Evolutionary conservation across 345 rosid genomes (phyloP).

Genomic region (sweet orange (Citrus sinensis)): DVS_A1.0 CM039163.1:49338501-49339000

Average conservation of each 20-base stretch:
- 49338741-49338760: slow-evolving; percentile 34
- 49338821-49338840: not conserved
- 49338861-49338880: slow-evolving; percentile 43
- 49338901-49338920: slow-evolving; percentile 26
- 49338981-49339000: slow-evolving; percentile 24
- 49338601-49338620: not conserved
- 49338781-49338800: slow-evolving; percentile 36
- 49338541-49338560: too few relatives aligned
- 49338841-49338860: slow-evolving; percentile 22
- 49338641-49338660: slow-evolving; percentile 27
- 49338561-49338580: slow-evolving; percentile 9
- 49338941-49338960: slow-evolving; percentile 15
- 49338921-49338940: slow-evolving; percentile 13
- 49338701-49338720: slow-evolving; percentile 36
- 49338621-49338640: not conserved
- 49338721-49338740: slow-evolving; percentile 43
- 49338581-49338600: slow-evolving; percentile 6
- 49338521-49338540: not conserved
- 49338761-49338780: slow-evolving; percentile 28
- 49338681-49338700: slow-evolving; percentile 50
- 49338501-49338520: slow-evolving; percentile 14
- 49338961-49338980: slow-evolving; percentile 51
- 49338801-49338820: not conserved
- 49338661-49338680: slow-evolving; percentile 36
- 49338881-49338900: slow-evolving; percentile 32